Conservation (phyloP, 345 rosid genomes). For the Moringa oleifera region DNA sequence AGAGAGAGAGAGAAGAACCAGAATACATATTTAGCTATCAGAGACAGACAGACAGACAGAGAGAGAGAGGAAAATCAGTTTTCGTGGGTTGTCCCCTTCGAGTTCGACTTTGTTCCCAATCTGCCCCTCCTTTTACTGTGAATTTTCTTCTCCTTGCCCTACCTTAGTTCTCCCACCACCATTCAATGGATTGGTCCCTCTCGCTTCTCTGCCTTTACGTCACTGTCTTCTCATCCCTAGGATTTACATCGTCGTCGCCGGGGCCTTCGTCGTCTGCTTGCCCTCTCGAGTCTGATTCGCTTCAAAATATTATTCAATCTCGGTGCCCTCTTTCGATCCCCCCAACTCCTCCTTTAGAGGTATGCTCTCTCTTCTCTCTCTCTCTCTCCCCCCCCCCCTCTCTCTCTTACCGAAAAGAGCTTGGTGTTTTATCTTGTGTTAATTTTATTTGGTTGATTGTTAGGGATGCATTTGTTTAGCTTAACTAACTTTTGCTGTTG, state of each 20-base stretch:
- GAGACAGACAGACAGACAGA: constrained; percentile 1
- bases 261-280: constrained; percentile 39
- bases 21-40: too few relatives aligned
- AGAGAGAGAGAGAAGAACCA: too few relatives aligned
- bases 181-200: constrained; percentile 15
- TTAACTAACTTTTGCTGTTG: background rate
- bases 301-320: constrained; percentile 34
- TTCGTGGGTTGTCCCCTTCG: too few relatives aligned
- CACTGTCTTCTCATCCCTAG: constrained; percentile 24
- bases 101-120: too few relatives aligned
- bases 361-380: constrained; percentile 15
- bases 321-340: constrained; percentile 56
- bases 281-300: constrained; percentile 34
- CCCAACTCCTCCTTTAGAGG: constrained; percentile 58
- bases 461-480: background rate
- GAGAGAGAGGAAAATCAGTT: constrained; percentile 1
- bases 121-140: constrained; percentile 3
- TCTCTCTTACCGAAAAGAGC: background rate
- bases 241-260: constrained; percentile 21
- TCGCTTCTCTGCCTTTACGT: constrained; percentile 26
- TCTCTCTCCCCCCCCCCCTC: background rate
- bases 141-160: constrained; percentile 11
- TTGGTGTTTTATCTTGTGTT: background rate
- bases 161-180: background rate
- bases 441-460: background rate